Percentiles rank a stretch among this genome's conserved stretches.
phyloP scores from a whole-genome alignment of 441 rosid species.

The Pelargonium fulgidum region DNA sequence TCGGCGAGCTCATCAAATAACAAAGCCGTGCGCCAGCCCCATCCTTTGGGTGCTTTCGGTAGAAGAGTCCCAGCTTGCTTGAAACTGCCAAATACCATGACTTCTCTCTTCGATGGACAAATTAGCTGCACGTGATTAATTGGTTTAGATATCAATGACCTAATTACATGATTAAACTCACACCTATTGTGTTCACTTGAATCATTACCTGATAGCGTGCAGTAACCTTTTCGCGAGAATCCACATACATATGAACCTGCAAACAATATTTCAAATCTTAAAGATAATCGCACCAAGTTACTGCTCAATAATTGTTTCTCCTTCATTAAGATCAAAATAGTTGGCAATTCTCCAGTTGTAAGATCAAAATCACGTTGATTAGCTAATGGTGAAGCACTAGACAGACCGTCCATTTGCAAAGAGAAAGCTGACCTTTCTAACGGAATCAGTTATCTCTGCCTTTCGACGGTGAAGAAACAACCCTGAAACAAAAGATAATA shows the following conservation, averaged over 20 bases:
- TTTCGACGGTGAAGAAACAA: constrained; percentile 86
- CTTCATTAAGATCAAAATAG: not conserved
- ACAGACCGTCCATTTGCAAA: constrained; percentile 5
- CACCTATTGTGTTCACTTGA: constrained; percentile 9
- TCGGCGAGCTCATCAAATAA: constrained; percentile 82
- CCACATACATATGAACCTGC: constrained; percentile 73
- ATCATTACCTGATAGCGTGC: constrained; percentile 82
- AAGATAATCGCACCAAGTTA: not conserved
- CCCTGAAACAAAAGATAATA: constrained; percentile 39
- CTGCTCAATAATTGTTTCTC: not conserved
- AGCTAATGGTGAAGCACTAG: not conserved
- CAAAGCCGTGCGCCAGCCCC: constrained; percentile 98
- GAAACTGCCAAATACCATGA: constrained; percentile 78
- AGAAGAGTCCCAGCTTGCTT: constrained; percentile 81
- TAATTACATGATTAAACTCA: not conserved
- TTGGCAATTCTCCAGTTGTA: not conserved
- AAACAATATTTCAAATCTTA: constrained; percentile 12
- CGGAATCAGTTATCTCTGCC: constrained; percentile 65
- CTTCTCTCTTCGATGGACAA: constrained; percentile 94
- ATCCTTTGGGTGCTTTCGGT: constrained; percentile 96
- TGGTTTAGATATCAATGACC: no score
- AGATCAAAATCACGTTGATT: not conserved
- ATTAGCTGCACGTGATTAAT: constrained; percentile 42
- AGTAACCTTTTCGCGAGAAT: constrained; percentile 84
- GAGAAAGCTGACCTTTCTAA: constrained; percentile 52